phyloP scores from a whole-genome alignment of 768 basidiomycete genomes.

The Russula brevipes region DNA sequence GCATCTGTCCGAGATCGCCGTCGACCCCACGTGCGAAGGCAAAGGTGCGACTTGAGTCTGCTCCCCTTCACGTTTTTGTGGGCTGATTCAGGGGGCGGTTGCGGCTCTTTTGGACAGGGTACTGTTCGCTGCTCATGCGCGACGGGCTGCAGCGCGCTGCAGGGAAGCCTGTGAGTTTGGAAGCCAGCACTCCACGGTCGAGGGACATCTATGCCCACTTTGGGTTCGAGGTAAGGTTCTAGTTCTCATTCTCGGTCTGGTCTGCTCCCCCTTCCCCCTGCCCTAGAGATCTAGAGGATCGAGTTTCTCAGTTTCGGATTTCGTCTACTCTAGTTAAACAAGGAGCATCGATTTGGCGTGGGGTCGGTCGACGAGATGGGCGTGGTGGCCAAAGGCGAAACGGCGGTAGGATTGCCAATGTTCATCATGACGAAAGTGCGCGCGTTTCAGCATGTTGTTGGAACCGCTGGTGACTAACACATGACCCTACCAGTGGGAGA shows the following conservation, averaged over 20 bases:
- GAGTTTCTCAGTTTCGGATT: too few relatives aligned
- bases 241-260: too few relatives aligned
- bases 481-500: not conserved
- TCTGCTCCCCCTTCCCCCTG: too few relatives aligned
- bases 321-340: not conserved
- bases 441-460: not conserved
- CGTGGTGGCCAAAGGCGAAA: constrained; percentile 7
- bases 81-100: too few relatives aligned
- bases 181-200: constrained; percentile 24
- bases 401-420: constrained; percentile 16
- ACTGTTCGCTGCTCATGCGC: constrained; percentile 22
- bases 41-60: constrained; percentile 10
- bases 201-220: constrained; percentile 26
- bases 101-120: constrained; percentile 9
- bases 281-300: too few relatives aligned
- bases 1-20: constrained; percentile 21
- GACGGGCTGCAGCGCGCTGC: constrained; percentile 23
- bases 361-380: constrained; percentile 18
- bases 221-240: constrained; percentile 26
- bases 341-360: constrained; percentile 19
- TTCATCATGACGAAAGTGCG: constrained; percentile 25
- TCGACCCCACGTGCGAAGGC: constrained; percentile 23
- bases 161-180: constrained; percentile 23
- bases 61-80: not conserved
- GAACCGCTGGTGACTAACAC: not conserved